A percentile compares a stretch with the other conserved stretches of the same genome.
Evolutionary conservation across 768 basidiomycete species (phyloP).

Genomic region (Multifurca ochricompacta): DNA sequence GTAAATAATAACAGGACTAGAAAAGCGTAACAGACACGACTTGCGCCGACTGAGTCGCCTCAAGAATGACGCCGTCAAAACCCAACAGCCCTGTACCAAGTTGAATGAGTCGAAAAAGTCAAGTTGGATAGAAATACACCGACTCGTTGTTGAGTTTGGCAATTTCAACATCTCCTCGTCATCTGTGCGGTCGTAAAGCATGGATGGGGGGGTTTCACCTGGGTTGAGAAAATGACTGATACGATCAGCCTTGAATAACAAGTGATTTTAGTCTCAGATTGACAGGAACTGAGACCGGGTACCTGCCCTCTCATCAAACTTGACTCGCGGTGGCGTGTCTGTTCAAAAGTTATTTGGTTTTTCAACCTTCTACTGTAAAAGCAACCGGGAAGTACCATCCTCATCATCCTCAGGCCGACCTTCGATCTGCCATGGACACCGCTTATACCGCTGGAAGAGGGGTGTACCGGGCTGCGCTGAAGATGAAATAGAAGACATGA

Average conservation of each 20-base stretch:
- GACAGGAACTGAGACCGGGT: not conserved
- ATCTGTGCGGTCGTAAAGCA: conserved; percentile 73
- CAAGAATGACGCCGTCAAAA: conserved; percentile 75
- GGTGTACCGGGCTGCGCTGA: conserved; percentile 69
- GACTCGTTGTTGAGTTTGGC: conserved; percentile 61
- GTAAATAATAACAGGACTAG: conserved; percentile 24
- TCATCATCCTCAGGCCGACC: conserved; percentile 75
- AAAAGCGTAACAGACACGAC: conserved; percentile 69
- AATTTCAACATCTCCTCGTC: conserved; percentile 65
- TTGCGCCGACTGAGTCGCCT: conserved; percentile 71
- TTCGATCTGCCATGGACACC: conserved; percentile 87
- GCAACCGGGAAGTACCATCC: conserved; percentile 45
- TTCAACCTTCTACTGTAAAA: not conserved
- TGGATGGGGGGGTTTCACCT: conserved; percentile 66
- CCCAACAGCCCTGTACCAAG: conserved; percentile 47
- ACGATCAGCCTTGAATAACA: conserved; percentile 56
- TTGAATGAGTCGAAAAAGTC: conserved; percentile 5
- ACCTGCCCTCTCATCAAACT: conserved; percentile 60
- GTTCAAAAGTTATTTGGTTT: not conserved
- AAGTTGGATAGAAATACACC: conserved; percentile 26
- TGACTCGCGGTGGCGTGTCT: conserved; percentile 72
- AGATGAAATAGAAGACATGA: not conserved
- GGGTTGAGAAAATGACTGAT: conserved; percentile 73
- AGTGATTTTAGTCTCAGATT: not conserved
- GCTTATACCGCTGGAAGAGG: conserved; percentile 83